Evolutionary conservation across 2,329 filamentous ascomycete genomes (phyloP), one percentile per base, ranked within the genome.

Genomic region (Aspergillus alliaceus): DNA sequence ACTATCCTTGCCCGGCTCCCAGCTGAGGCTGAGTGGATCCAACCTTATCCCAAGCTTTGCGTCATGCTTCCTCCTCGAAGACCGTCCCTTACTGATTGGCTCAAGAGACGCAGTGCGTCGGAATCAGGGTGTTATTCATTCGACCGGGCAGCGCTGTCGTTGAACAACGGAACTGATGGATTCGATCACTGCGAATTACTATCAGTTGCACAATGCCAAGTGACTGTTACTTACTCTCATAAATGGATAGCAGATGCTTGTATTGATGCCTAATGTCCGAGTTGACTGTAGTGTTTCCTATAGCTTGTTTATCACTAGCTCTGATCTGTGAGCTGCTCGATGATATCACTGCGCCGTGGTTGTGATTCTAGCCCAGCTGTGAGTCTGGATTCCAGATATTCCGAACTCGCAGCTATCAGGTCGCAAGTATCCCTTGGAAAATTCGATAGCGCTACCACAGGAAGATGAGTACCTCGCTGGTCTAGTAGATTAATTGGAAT

Each of bases 11-110:
- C 15, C 25, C 44, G 11, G 18, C 14, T 34, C 51, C 31, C 51
- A 53, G 51, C 51, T 53, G 51, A 42, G 37, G 51, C 39, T 31
- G 51, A 35, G 37, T 53, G 24, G 39, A 44, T 46, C 39, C 37
- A 47, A 61, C 58, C 57, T 54, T 53, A 57, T 54, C 46, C 42
- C 39, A 42, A 27, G 35, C 39, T 54, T 32, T 54, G 59, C 55
- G 50, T 60, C 59, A 62, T 58, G 53, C 32, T 39, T 29, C 35
- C 46, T 51, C 35, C 42, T 53, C 5, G 22, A 6, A 47, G 39
- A 20, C 24, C 44, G 42, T 34, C 22, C 15, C n/a, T 24, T 15
- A 46, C 52, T 31, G 40, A 58, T 57, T 53, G 52, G 53, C 32
- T 24, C 32, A n/a, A 29, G 52, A 34, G 32, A 31, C 34, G 35